phyloP scores from a whole-genome alignment of 306 rosid genomes.

The Adenanthera pavonina region DNA sequence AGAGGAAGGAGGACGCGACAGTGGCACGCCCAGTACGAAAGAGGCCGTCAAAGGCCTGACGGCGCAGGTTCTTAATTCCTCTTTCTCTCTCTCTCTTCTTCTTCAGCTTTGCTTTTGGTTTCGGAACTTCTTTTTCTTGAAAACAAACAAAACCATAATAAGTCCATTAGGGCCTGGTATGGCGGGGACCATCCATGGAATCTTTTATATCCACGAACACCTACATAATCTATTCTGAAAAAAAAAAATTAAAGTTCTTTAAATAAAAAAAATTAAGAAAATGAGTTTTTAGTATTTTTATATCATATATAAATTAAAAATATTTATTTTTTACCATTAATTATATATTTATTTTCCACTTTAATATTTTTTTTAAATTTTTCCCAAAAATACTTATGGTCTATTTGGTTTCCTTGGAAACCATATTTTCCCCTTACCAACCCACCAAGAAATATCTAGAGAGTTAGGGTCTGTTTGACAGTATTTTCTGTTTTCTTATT shows the following conservation, averaged over 20 bases:
- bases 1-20: conserved; percentile 65
- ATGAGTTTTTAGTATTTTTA: not conserved
- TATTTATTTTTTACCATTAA: not conserved
- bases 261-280: not conserved
- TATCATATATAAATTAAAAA: not conserved
- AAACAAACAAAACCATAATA: conserved; percentile 52
- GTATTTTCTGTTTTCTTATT: too few relatives aligned
- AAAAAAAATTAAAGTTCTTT: not conserved
- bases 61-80: conserved; percentile 68
- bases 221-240: not conserved
- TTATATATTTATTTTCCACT: not conserved
- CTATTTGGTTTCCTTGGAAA: too few relatives aligned
- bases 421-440: too few relatives aligned
- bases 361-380: too few relatives aligned
- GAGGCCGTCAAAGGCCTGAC: conserved; percentile 97
- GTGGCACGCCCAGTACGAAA: conserved; percentile 90
- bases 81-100: conserved; percentile 24
- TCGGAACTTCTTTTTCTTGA: conserved; percentile 52
- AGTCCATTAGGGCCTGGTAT: conserved; percentile 28
- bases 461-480: too few relatives aligned
- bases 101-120: conserved; percentile 47
- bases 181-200: conserved; percentile 64
- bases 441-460: too few relatives aligned
- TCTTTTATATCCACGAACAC: conserved; percentile 41
- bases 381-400: not conserved